Conservation (phyloP, 2,329 filamentous ascomycete genomes). For the Podosphaera aphanis region DNA sequence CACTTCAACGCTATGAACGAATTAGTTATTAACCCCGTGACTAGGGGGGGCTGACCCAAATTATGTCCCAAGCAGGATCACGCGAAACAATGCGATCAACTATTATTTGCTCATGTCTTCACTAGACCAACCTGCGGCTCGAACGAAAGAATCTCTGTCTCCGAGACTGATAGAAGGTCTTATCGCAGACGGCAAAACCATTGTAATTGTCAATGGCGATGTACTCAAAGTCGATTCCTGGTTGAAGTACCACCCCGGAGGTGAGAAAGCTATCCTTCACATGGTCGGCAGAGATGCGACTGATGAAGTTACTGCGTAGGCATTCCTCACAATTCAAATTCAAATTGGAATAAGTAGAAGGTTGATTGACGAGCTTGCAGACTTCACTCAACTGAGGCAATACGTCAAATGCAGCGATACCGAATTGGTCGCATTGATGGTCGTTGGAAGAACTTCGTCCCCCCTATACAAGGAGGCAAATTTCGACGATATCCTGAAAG, state of each 20-base stretch:
- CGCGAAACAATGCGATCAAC: not conserved
- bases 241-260: slow-evolving; percentile 76
- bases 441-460: slow-evolving; percentile 66
- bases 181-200: slow-evolving; percentile 57
- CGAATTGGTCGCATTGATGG: slow-evolving; percentile 65
- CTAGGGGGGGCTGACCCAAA: not conserved
- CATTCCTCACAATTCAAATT: slow-evolving; percentile 6
- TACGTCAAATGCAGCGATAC: slow-evolving; percentile 52
- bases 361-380: slow-evolving; percentile 20
- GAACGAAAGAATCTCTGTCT: slow-evolving; percentile 22
- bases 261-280: slow-evolving; percentile 72
- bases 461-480: slow-evolving; percentile 73
- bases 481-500: slow-evolving; percentile 33
- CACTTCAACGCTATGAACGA: not conserved
- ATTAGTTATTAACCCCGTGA: not conserved
- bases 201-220: slow-evolving; percentile 60
- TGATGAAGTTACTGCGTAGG: slow-evolving; percentile 77
- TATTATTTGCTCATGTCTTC: not conserved
- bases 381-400: slow-evolving; percentile 60
- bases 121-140: not conserved
- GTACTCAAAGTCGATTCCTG: slow-evolving; percentile 78
- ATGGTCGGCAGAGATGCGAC: slow-evolving; percentile 89
- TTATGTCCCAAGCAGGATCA: not conserved
- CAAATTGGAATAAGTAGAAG: not conserved
- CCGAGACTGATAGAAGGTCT: slow-evolving; percentile 51